Base-by-base conservation (phyloP, 495 filamentous ascomycete species). In the Penicillium robsamsonii region DNA sequence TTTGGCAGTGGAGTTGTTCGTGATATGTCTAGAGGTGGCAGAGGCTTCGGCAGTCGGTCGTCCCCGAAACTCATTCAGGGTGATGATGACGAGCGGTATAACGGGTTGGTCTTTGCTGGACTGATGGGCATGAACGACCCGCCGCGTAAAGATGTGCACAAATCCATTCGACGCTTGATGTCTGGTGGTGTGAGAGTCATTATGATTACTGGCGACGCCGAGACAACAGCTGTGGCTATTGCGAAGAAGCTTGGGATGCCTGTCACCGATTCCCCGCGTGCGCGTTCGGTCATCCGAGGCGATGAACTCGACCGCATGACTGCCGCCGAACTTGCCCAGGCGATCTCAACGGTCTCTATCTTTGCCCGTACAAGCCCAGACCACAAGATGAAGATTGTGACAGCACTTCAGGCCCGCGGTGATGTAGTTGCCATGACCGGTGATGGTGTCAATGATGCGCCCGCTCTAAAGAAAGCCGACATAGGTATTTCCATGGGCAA, bases 351-450 rank as follows among this genome's bases (percentile, higher is more conserved):
- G 46, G 93, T 92, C 2, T 90, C 90, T 5, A 94, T 97, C 57
- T 98, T 98, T 60, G 94, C 94, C 15, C 88, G 94, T 38, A 97
- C 95, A 13, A 96, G 89, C 60, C 94, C 94, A 3, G 94, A 97
- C 54, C 94, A 98, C 73, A 98, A 98, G 70, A 80, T 97, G 79
- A 97, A 96, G 68, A 97, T 98, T 67, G 87, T 98, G 57, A 80
- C 81, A 46, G 95, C 94, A 0, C 83, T 98, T 33, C 94, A 98
- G 66, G 82, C 88, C 38, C 89, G 93, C 29, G 94, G 95, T 30
- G 95, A 97, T 71, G 92, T 98, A 29, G 95, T 98, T 43, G 94
- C 94, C 51, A 98, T 98, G 94, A 98, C 94, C 6, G 94, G 94
- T 8, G 94, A 98, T 62, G 94, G 94, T 52, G 94, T 98, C 46